Conservation (phyloP, 1,139 yeast genomes). For the Tardiomyces digboiensis region DNA sequence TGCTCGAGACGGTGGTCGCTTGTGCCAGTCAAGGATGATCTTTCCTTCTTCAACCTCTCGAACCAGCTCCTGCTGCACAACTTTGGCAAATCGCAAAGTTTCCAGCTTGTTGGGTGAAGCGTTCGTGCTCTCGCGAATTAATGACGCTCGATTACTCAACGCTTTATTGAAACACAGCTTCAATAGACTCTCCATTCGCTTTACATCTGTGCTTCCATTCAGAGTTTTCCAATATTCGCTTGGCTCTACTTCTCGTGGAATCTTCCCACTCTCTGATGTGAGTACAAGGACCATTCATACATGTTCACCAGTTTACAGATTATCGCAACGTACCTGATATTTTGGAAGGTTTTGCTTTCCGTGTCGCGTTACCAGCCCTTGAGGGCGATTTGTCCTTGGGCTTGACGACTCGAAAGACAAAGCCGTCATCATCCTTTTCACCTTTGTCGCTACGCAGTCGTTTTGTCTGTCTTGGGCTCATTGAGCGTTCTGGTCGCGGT, state of each 20-base stretch:
- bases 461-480: neutral
- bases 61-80: slow-evolving; percentile 55
- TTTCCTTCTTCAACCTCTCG: slow-evolving; percentile 50
- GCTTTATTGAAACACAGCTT: slow-evolving; percentile 59
- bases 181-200: slow-evolving; percentile 55
- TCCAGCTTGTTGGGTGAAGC: neutral
- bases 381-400: no score
- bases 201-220: neutral
- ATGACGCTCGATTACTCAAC: slow-evolving; percentile 2
- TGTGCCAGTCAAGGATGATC: slow-evolving; percentile 62
- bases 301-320: no score
- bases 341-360: no score
- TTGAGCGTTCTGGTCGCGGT: no score
- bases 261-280: no score
- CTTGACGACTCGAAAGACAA: slow-evolving; percentile 8
- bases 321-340: no score
- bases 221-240: neutral
- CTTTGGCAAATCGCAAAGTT: slow-evolving; percentile 34
- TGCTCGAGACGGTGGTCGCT: slow-evolving; percentile 20
- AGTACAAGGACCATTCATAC: no score
- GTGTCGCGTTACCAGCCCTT: no score
- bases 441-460: slow-evolving; percentile 6
- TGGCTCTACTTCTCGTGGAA: neutral
- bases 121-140: neutral
- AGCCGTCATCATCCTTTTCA: slow-evolving; percentile 18